A percentile compares a stretch with the other conserved stretches of the same genome.
phyloP scores from a whole-genome alignment of 768 basidiomycete genomes.

The Lactifluus subvellereus region DNA sequence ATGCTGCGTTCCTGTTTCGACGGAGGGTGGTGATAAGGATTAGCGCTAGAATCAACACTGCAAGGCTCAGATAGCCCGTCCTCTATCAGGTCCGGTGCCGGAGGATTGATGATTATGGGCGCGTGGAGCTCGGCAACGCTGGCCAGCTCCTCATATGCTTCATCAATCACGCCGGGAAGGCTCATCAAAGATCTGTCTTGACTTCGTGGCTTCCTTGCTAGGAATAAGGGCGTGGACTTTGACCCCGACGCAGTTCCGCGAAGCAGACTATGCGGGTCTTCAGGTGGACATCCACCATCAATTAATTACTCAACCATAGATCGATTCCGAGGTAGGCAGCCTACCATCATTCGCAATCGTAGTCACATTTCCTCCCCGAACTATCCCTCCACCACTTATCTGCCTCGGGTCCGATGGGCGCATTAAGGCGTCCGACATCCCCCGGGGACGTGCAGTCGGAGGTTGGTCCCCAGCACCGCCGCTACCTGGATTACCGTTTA shows the following conservation, averaged over 20 bases:
- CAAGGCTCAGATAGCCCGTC: not conserved
- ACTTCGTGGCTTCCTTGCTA: slow-evolving; percentile 6
- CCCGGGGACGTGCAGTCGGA: slow-evolving; percentile 48
- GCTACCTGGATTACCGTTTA: slow-evolving; percentile 28
- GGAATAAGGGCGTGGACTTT: slow-evolving; percentile 3
- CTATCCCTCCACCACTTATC: slow-evolving; percentile 12
- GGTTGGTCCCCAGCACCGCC: slow-evolving; percentile 37
- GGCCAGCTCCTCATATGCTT: slow-evolving; percentile 11
- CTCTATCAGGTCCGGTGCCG: not conserved
- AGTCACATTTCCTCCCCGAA: slow-evolving; percentile 20
- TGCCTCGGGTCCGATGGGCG: slow-evolving; percentile 23
- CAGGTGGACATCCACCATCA: slow-evolving; percentile 15
- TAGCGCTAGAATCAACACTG: not conserved
- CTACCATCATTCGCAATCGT: slow-evolving; percentile 23
- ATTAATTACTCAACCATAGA: slow-evolving; percentile 22
- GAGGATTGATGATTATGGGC: slow-evolving; percentile 1
- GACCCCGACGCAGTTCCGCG: slow-evolving; percentile 10
- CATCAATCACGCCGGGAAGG: slow-evolving; percentile 1
- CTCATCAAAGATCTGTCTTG: slow-evolving; percentile 9
- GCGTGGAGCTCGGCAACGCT: slow-evolving; percentile 16
- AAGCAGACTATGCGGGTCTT: slow-evolving; percentile 11
- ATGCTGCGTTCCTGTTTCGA: not conserved
- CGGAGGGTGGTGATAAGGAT: not conserved
- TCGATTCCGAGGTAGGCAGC: slow-evolving; percentile 21
- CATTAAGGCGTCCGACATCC: slow-evolving; percentile 63